These are phyloP conservation scores for Acanthamoeba polyphaga DNA, from an alignment of 208 protist species.

Conservation along the genomic window DNA sequence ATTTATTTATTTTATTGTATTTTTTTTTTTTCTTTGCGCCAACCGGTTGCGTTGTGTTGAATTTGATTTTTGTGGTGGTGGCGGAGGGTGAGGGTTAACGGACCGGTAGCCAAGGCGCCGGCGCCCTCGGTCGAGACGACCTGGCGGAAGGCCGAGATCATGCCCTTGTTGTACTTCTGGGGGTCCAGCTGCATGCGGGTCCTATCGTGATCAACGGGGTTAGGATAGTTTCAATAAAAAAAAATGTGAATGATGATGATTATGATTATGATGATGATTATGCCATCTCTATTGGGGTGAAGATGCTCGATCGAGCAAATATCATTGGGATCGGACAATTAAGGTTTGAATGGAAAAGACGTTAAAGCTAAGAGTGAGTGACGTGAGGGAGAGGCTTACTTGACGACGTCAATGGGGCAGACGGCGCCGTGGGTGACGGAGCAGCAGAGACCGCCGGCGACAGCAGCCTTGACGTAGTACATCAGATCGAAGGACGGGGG, in stretches of 20 bases:
- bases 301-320: no score
- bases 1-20: no score
- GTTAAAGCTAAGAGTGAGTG: background rate
- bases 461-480: slow-evolving; percentile 3
- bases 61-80: no score
- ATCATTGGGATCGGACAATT: no score
- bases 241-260: background rate
- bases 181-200: slow-evolving; percentile 16
- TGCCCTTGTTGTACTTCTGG: slow-evolving; percentile 17
- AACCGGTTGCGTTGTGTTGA: no score
- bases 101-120: background rate
- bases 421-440: slow-evolving; percentile 14
- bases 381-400: background rate
- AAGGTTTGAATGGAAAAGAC: no score
- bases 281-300: no score
- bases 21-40: no score
- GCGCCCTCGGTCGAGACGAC: background rate
- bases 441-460: slow-evolving; percentile 1
- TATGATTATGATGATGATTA: background rate
- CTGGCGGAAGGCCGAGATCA: background rate
- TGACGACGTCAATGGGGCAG: slow-evolving; percentile 10
- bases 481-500: slow-evolving; percentile 4
- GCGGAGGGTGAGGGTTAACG: no score
- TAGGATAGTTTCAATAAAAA: no score
- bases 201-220: no score